Evolutionary conservation across 495 filamentous ascomycete genomes (phyloP).

Genomic region (Entonaema liquescens): DNA sequence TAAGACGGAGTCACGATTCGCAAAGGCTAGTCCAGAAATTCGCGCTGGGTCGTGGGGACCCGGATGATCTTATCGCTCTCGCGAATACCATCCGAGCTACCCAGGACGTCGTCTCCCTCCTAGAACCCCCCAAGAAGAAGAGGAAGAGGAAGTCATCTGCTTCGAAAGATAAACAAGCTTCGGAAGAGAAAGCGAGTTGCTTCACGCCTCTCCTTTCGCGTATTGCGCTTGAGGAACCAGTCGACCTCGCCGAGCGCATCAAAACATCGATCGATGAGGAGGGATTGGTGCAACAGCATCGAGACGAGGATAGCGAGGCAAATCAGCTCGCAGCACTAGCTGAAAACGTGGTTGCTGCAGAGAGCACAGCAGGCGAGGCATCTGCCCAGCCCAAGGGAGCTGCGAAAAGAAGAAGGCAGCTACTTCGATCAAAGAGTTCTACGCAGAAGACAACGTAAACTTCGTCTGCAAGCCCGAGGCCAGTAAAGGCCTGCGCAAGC

Average conservation of each 20-base stretch:
- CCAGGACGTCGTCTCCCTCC: constrained; percentile 65
- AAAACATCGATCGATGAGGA: constrained; percentile 89
- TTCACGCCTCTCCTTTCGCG: constrained; percentile 65
- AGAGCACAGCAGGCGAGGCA: constrained; percentile 59
- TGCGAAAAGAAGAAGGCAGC: constrained; percentile 49
- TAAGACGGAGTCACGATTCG: constrained; percentile 83
- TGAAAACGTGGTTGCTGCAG: constrained; percentile 67
- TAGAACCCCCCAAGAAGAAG: constrained; percentile 40
- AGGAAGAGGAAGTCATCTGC: background rate
- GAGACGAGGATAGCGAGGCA: constrained; percentile 74
- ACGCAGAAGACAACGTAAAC: constrained; percentile 64
- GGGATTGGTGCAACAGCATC: constrained; percentile 79
- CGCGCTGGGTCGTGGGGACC: constrained; percentile 86
- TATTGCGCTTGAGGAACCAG: constrained; percentile 74
- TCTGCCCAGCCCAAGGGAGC: constrained; percentile 53
- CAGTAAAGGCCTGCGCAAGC: constrained; percentile 65
- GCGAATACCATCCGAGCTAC: constrained; percentile 84
- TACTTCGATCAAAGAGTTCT: constrained; percentile 56
- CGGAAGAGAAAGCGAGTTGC: constrained; percentile 37
- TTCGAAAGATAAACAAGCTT: background rate
- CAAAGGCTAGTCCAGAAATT: constrained; percentile 93
- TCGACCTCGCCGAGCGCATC: constrained; percentile 73
- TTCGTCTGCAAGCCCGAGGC: constrained; percentile 90
- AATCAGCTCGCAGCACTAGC: constrained; percentile 73
- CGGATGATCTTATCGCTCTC: constrained; percentile 89